phyloP scores from a whole-genome alignment of 1,284 basidiomycete species.

The Trichosporon inkin region DNA sequence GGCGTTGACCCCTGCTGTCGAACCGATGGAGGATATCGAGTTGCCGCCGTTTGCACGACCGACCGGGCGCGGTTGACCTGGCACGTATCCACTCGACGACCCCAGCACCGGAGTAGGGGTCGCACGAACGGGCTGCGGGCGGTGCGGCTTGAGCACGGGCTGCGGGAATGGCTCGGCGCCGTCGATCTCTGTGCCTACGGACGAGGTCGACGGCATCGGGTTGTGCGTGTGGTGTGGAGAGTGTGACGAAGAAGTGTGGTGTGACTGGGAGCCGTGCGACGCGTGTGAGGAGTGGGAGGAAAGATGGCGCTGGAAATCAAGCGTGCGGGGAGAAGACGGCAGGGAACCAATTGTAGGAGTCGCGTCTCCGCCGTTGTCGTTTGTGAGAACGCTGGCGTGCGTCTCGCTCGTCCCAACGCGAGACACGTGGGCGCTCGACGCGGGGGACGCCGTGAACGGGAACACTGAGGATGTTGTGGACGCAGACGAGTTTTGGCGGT shows the following conservation, averaged over 20 bases:
- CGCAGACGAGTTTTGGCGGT: slow-evolving; percentile 9
- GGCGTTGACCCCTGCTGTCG: slow-evolving; percentile 5
- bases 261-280: slow-evolving; percentile 1
- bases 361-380: slow-evolving; percentile 18
- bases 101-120: slow-evolving; percentile 24
- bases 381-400: neutral
- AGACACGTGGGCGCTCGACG: slow-evolving; percentile 19
- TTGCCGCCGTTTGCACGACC: slow-evolving; percentile 20
- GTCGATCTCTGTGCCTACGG: slow-evolving; percentile 5
- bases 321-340: slow-evolving; percentile 34
- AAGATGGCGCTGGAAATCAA: slow-evolving; percentile 15
- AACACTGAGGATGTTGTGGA: slow-evolving; percentile 27
- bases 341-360: slow-evolving; percentile 17
- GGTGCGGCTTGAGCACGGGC: slow-evolving; percentile 37
- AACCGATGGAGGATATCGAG: slow-evolving; percentile 11
- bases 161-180: neutral
- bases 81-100: slow-evolving; percentile 28
- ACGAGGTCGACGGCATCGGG: slow-evolving; percentile 6
- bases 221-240: slow-evolving; percentile 8
- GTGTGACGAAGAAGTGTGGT: neutral
- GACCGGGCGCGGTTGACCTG: slow-evolving; percentile 44
- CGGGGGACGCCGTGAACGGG: slow-evolving; percentile 31
- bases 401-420: neutral
- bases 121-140: slow-evolving; percentile 34
- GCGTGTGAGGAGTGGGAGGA: neutral